phyloP scores from a whole-genome alignment of 768 basidiomycete species.

The Rhodosporidiobolus odoratus region DNA sequence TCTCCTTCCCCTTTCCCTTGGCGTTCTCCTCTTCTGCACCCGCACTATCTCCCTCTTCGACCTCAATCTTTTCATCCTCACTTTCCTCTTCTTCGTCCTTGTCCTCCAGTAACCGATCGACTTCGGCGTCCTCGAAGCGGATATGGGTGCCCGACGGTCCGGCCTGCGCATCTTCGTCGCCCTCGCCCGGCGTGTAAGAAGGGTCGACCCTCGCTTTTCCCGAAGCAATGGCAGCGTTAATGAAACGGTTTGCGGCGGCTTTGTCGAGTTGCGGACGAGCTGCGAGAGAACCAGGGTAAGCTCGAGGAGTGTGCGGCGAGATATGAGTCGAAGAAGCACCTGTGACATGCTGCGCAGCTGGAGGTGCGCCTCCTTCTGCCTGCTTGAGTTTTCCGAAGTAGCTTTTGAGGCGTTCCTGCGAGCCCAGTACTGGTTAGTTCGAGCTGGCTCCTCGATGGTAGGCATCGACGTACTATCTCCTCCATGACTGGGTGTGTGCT shows the following conservation, averaged over 20 bases:
- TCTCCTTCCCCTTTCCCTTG: conserved; percentile 44
- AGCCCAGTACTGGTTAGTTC: neutral
- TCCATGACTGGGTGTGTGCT: conserved; percentile 67
- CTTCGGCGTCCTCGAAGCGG: conserved; percentile 53
- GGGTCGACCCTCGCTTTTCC: conserved; percentile 18
- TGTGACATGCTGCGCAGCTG: neutral
- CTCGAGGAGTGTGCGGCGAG: neutral
- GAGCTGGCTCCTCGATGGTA: conserved; percentile 45
- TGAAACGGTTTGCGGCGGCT: conserved; percentile 72
- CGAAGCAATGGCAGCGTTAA: conserved; percentile 51
- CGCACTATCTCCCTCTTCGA: neutral
- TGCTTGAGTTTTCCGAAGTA: conserved; percentile 78
- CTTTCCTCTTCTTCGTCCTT: conserved; percentile 25
- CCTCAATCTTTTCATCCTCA: neutral
- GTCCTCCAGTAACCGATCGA: conserved; percentile 57
- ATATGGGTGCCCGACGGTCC: conserved; percentile 27
- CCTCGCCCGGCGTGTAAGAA: conserved; percentile 12
- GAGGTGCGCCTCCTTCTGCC: conserved; percentile 58
- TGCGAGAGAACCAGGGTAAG: conserved; percentile 35
- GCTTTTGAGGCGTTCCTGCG: conserved; percentile 62
- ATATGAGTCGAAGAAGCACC: neutral
- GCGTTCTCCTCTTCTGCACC: neutral
- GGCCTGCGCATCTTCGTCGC: conserved; percentile 7
- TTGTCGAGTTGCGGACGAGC: conserved; percentile 61
- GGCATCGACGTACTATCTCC: conserved; percentile 54